Evolutionary conservation across 139 green algal species (phyloP).

Genomic region (Chlamydomonas schloesseri): DNA sequence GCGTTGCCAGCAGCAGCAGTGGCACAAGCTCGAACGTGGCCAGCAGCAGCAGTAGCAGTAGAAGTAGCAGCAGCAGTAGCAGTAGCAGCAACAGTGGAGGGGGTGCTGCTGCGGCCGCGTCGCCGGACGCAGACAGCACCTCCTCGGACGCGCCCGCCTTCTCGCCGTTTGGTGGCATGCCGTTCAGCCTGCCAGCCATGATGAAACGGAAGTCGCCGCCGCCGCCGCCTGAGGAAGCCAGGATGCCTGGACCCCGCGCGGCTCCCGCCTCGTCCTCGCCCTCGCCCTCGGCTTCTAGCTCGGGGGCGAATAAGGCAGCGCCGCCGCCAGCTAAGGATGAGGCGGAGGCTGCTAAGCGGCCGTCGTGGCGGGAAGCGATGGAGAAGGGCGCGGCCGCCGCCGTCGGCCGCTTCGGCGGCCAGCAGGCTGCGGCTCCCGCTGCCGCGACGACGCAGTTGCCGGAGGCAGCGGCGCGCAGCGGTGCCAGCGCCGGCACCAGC

Average conservation of each 20-base stretch:
- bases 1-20: conserved; percentile 1
- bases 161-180: no score
- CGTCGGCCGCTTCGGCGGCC: background rate
- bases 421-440: background rate
- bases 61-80: background rate
- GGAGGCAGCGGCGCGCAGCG: background rate
- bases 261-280: background rate
- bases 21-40: no score
- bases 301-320: no score
- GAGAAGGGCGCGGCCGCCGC: background rate
- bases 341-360: no score
- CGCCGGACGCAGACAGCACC: background rate
- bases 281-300: background rate
- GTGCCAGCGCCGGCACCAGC: background rate
- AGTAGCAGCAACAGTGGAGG: background rate
- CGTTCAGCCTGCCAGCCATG: no score
- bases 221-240: no score
- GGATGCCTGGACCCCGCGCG: no score
- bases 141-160: background rate
- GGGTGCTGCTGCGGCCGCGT: background rate
- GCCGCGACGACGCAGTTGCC: background rate
- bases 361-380: no score
- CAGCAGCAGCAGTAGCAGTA: background rate
- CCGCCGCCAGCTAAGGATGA: no score
- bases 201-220: no score